Percentiles rank a stretch among this genome's conserved stretches.
phyloP scores from a whole-genome alignment of 139 green algal genomes.

The Auxenochlorella pyrenoidosa region DNA sequence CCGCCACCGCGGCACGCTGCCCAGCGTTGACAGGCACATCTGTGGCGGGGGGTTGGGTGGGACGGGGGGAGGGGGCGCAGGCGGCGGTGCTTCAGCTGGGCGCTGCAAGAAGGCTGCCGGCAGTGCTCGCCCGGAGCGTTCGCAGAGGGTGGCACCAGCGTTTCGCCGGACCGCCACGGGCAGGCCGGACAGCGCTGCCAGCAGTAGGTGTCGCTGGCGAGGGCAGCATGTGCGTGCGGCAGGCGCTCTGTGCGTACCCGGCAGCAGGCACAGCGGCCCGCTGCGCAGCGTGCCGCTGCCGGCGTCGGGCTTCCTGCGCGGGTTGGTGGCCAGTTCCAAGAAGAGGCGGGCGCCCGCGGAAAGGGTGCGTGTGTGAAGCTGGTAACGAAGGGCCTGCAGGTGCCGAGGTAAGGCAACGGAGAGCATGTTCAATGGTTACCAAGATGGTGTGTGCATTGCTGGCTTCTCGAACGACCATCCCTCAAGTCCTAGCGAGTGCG shows the following conservation, averaged over 20 bases:
- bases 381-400: not conserved
- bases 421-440: too few relatives aligned
- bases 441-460: too few relatives aligned
- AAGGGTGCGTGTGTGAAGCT: not conserved
- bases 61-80: too few relatives aligned
- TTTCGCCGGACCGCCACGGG: not conserved
- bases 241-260: not conserved
- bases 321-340: conserved; percentile 2
- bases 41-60: not conserved
- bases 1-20: not conserved
- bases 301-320: not conserved
- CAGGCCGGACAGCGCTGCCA: not conserved
- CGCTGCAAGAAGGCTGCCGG: too few relatives aligned
- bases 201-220: not conserved
- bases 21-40: not conserved
- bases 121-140: too few relatives aligned
- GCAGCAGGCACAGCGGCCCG: not conserved
- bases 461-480: too few relatives aligned
- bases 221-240: not conserved
- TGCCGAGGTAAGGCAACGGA: not conserved
- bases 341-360: not conserved
- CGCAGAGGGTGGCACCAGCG: too few relatives aligned
- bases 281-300: not conserved
- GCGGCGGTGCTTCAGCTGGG: too few relatives aligned
- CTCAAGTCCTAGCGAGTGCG: too few relatives aligned